Percentiles rank a stretch among this genome's conserved stretches.
These are phyloP conservation scores for Rhizophagus prolifer DNA, from an alignment of 192 early-diverging fungal species.

Conservation along the genomic window DNA sequence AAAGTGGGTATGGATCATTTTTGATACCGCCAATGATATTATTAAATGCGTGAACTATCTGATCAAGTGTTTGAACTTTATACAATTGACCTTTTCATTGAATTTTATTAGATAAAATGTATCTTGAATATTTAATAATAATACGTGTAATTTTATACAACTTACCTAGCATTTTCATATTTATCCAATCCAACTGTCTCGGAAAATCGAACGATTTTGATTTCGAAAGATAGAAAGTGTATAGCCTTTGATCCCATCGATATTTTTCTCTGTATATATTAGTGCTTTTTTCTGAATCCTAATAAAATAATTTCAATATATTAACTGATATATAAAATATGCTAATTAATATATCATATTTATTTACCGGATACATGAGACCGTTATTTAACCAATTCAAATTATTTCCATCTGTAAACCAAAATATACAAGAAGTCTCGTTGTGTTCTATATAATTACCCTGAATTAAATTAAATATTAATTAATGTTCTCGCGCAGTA, in stretches of 20 bases:
- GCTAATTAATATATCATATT: background rate
- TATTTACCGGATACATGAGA: conserved; percentile 11
- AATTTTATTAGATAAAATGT: background rate
- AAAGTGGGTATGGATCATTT: background rate
- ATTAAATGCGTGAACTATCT: background rate
- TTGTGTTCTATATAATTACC: conserved; percentile 14
- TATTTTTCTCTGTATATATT: background rate
- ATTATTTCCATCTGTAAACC: conserved; percentile 24
- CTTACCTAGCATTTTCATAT: conserved; percentile 1
- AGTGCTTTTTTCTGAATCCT: background rate
- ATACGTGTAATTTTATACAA: too few relatives aligned
- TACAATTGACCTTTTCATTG: background rate
- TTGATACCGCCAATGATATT: background rate
- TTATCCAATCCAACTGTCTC: background rate
- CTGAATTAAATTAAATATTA: background rate
- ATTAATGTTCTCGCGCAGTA: background rate
- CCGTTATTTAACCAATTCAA: background rate
- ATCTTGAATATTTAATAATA: background rate
- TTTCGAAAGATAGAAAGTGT: background rate
- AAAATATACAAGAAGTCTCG: conserved; percentile 16
- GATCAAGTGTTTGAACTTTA: background rate
- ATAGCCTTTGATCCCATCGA: conserved; percentile 8
- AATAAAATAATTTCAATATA: background rate
- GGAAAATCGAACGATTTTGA: background rate
- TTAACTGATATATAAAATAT: background rate